Percentiles rank a stretch among this genome's conserved stretches.
phyloP scores from a whole-genome alignment of 352 stramenopile genomes.

The Blastocystis sp. region DNA sequence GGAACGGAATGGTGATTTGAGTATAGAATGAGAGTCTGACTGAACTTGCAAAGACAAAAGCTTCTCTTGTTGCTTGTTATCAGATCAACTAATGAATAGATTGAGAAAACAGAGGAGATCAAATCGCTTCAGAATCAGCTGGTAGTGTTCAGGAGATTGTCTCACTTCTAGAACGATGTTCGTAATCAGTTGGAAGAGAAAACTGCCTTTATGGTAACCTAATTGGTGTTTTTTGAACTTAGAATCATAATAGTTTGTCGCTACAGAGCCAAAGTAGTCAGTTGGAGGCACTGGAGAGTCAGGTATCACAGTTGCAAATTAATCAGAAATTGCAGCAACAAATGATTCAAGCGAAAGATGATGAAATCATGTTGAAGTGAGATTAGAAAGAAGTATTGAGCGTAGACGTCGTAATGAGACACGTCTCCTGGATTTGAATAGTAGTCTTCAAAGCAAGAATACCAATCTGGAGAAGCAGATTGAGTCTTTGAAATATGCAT shows the following conservation, averaged over 20 bases:
- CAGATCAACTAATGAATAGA: neutral
- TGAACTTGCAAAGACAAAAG: neutral
- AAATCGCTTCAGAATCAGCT: neutral
- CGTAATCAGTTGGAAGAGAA: neutral
- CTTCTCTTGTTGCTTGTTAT: neutral
- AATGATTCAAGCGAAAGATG: constrained; percentile 23
- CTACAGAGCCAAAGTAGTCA: constrained; percentile 22
- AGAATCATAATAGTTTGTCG: constrained; percentile 23
- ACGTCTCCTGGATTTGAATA: constrained; percentile 42
- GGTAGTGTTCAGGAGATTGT: neutral
- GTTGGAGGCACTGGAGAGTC: constrained; percentile 3
- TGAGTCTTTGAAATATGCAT: neutral
- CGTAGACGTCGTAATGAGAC: constrained; percentile 47
- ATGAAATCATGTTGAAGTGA: constrained; percentile 46
- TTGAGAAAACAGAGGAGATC: neutral
- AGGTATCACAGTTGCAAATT: neutral
- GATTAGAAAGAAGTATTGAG: neutral
- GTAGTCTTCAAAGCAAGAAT: constrained; percentile 7
- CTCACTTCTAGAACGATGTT: neutral
- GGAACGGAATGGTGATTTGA: neutral
- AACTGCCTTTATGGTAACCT: constrained; percentile 7
- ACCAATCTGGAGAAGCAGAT: constrained; percentile 30
- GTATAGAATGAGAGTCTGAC: constrained; percentile 40
- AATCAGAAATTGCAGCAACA: constrained; percentile 19
- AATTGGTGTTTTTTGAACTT: neutral